Conservation (phyloP, 805 yeast genomes). For the Maudiozyma barnettii region DNA sequence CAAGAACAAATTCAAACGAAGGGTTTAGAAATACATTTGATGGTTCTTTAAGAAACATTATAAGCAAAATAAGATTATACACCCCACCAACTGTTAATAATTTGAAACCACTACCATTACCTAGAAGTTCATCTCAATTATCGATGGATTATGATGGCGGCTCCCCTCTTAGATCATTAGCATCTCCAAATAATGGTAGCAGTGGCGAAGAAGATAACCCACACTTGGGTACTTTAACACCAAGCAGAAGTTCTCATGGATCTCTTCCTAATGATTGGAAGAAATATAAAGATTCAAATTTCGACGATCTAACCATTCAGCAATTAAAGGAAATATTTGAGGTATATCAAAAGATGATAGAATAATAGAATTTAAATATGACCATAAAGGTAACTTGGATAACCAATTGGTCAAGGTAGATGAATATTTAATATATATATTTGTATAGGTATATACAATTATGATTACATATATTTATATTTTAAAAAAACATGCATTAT, state of each 20-base stretch:
- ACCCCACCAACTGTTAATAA: constrained; percentile 18
- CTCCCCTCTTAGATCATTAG: background rate
- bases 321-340: constrained; percentile 25
- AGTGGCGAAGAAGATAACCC: constrained; percentile 1
- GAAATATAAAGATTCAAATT: constrained; percentile 15
- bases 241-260: constrained; percentile 3
- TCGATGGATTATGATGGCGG: constrained; percentile 10
- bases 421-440: background rate
- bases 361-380: background rate
- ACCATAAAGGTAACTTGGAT: background rate
- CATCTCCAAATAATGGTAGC: background rate
- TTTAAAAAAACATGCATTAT: background rate
- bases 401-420: too few relatives aligned
- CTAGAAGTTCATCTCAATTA: constrained; percentile 12
- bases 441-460: background rate
- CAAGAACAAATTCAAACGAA: constrained; percentile 21
- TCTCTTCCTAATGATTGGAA: constrained; percentile 15
- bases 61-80: constrained; percentile 26
- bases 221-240: background rate
- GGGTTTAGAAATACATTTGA: constrained; percentile 24
- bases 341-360: constrained; percentile 17
- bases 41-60: constrained; percentile 22
- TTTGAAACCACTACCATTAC: constrained; percentile 9
- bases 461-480: background rate
- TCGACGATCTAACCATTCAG: constrained; percentile 24